Evolutionary conservation across 306 rosid species (phyloP), one percentile per base, ranked within the genome.

Genomic region (Rosa chinensis): DNA sequence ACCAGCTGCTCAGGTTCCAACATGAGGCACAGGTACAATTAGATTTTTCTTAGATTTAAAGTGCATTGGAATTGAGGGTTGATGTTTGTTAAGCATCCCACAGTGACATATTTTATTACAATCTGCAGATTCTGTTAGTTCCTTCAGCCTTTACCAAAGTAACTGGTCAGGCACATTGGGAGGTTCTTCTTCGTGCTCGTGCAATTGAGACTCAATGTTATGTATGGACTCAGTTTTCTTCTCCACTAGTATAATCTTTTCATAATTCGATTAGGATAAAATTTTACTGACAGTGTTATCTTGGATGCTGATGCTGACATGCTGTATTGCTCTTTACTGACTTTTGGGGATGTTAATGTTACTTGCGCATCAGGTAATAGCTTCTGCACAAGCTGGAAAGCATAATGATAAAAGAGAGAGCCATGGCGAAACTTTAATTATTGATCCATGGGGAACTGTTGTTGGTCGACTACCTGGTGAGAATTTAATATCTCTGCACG

Each of bases 121-220:
- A 73, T 55, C 18, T 74, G 70, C 77, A 95, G 99, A 87, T 95
- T 77, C 86, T 95, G 23, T 80, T 95, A 90, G 94, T 90, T 40
- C 99, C 99, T 72, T 70, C 99, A 68, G 92, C 99, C 58, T 95
- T 95, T 86, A 95, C 99, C 78, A 83, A 78, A 81, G 90, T 84
- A 68, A 95, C 99, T 72, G 99, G 98, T 73, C 89, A 80, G 85
- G 99, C 98, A 25, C 99, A 95, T 77, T 95, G 97, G 99, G 99
- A 95, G 89, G 74, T 90, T 84, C 99, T 95, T 84, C 97, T 95
- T 47, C 92, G 96, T 71, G 93, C 98, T 75, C 96, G 99, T 78
- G 99, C 99, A 85, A 88, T 93, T 84, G 98, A 95, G 85, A 93
- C 86, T 83, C 99, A 95, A 66, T 95, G 99, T 83, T 95, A 89